Evolutionary conservation across 2,329 filamentous ascomycete genomes (phyloP), one percentile per base, ranked within the genome.

Genomic region (Daldinia eschscholtzii): DNA sequence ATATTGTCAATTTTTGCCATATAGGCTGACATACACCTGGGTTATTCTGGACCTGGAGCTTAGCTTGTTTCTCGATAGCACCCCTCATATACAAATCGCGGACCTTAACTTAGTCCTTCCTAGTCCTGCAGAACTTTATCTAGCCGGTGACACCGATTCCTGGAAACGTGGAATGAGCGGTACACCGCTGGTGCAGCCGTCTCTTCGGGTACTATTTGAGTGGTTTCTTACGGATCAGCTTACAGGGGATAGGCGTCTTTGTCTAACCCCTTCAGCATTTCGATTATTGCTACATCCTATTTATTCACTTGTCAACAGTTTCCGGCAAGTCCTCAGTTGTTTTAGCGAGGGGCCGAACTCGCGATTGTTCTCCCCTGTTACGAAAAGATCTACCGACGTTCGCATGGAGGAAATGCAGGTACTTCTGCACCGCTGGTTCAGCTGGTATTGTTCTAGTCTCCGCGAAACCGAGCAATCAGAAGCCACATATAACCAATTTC

Each of bases 341-440:
- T 53, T 65, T 37, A 59, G 64, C 4, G 64, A 57, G 30, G 28
- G 44, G 12, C 55, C 35, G 4, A 61, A 53, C 28, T 61, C 64
- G 41, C 64, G 52, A 23, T 53, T 52, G 3, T 65, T 61, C 42
- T 65, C 64, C 18, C 64, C 64, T 1, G 59, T 65, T 26, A 65
- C 64, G 10, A 65, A 61, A 20, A 42, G 50, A 15, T 65, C 64
- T 15, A 65, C 64, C 6, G 57, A 61, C 12, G 52, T 61, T 20
- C 64, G 64, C 23, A 65, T 65, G 64, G 57, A 65, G 39, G 64
- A 65, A 46, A 65, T 65, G 46, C 42, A 53, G 12, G 59, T 57
- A 10, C 57, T 65, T 26, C 53, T 65, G 20, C 53, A 61, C 35
- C 57, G 64, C 2, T 65, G 64, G 64, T 58, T 65, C 12, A 39